Percentiles rank a stretch among this genome's conserved stretches.
Conservation (phyloP, 2,329 filamentous ascomycete species). For the Pseudofabraea citricarpa region DNA sequence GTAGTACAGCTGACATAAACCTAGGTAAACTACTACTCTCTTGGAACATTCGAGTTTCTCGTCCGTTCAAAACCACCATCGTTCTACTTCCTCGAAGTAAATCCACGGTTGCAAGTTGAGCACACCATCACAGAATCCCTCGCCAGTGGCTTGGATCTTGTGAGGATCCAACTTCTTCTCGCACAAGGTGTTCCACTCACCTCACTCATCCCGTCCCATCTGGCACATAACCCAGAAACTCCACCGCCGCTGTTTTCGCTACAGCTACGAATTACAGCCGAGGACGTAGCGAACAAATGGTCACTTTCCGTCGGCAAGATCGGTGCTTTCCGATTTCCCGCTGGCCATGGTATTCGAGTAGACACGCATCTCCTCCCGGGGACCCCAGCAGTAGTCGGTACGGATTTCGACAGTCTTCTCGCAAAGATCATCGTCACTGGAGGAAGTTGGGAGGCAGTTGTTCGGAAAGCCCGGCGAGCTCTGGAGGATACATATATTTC, state of each 20-base stretch:
- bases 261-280: slow-evolving; percentile 39
- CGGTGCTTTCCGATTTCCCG: slow-evolving; percentile 46
- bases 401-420: slow-evolving; percentile 42
- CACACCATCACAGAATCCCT: slow-evolving; percentile 34
- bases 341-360: slow-evolving; percentile 47
- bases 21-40: slow-evolving; percentile 48
- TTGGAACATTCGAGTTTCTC: slow-evolving; percentile 63
- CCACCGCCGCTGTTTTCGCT: slow-evolving; percentile 32
- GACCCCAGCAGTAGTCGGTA: slow-evolving; percentile 35
- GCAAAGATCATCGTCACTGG: slow-evolving; percentile 42
- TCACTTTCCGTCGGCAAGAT: slow-evolving; percentile 57
- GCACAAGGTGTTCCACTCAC: slow-evolving; percentile 28
- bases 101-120: slow-evolving; percentile 26
- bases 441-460: slow-evolving; percentile 42
- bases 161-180: slow-evolving; percentile 30
- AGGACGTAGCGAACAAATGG: slow-evolving; percentile 39
- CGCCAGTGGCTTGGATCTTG: slow-evolving; percentile 23
- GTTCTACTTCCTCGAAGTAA: slow-evolving; percentile 32
- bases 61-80: slow-evolving; percentile 42
- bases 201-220: slow-evolving; percentile 27
- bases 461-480: slow-evolving; percentile 49
- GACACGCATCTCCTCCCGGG: slow-evolving; percentile 36
- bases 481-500: slow-evolving; percentile 49
- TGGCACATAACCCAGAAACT: slow-evolving; percentile 26
- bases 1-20: no score